These are phyloP conservation scores for Penicillium salamii DNA, from an alignment of 495 filamentous ascomycete genomes.

Conservation along the genomic window DNA sequence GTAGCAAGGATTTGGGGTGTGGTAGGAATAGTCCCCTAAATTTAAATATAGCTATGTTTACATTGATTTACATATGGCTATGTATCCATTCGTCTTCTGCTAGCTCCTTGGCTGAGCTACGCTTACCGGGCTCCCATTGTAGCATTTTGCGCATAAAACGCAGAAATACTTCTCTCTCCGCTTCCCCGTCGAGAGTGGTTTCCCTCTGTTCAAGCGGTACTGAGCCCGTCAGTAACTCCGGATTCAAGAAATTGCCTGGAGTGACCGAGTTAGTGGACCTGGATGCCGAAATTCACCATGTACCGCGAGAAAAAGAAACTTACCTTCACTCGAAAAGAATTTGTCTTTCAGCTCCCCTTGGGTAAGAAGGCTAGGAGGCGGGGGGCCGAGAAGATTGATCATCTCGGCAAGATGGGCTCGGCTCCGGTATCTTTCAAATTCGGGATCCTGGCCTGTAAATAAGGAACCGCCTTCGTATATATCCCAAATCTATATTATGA, in stretches of 20 bases:
- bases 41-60: too few species aligned
- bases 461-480: conserved; percentile 25
- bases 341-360: conserved; percentile 16
- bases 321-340: conserved; percentile 21
- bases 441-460: conserved; percentile 24
- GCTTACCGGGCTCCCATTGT: conserved; percentile 13
- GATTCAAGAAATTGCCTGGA: too few species aligned
- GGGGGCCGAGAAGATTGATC: conserved; percentile 41
- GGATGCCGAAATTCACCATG: too few species aligned
- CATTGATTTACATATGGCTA: too few species aligned
- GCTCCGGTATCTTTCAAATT: conserved; percentile 28
- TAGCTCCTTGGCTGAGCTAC: conserved; percentile 12
- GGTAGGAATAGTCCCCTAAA: too few species aligned
- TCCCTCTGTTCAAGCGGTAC: conserved; percentile 27
- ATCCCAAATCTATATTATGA: conserved; percentile 27
- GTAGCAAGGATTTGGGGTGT: too few species aligned
- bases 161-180: conserved; percentile 7
- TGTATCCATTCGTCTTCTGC: conserved; percentile 11
- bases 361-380: conserved; percentile 32
- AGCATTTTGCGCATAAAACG: conserved; percentile 13
- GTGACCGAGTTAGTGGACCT: too few species aligned
- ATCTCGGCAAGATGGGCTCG: conserved; percentile 43
- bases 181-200: conserved; percentile 12
- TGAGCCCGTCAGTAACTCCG: conserved; percentile 1
- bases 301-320: too few species aligned